Evolutionary conservation across 2,329 filamentous ascomycete species (phyloP), one percentile per base, ranked within the genome.

Genomic region (Colletotrichum viniferum): DNA sequence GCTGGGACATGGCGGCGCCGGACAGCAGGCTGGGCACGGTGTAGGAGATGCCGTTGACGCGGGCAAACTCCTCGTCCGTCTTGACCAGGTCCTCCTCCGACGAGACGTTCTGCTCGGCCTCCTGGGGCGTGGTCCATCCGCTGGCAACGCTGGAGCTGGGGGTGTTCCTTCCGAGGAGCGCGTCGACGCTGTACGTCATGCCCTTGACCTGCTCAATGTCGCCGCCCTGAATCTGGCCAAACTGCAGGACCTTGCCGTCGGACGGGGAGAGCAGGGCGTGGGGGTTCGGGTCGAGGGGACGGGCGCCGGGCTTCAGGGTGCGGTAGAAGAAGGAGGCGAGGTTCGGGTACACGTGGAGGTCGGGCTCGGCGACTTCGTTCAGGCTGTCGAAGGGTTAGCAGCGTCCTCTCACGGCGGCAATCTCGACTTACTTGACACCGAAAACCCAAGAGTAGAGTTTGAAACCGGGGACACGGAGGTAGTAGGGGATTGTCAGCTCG

Each of bases 171-270:
- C 97, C 97, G 3, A 99, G 90, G 3, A 99, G 90, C 9, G 97
- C 96, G 82, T 99, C 97, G 70, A 99, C 91, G 78, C 94, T 98
- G 85, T 99, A 99, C 1, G 97, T 99, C 90, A 99, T 97, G 76
- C 97, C 97, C 86, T 99, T 99, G 78, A 99, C 96, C 86, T 99
- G 97, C 84, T 99, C 97, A 58, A 99, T 97, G 81, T 98, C 95
- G 63, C 96, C 96, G 80, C 96, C 92, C 81, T 97, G 94, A 73
- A 99, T 98, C 79, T 92, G 93, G 13, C 97, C 97, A 79, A 96
- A 98, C 80, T 98, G 96, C 30, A 99, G 90, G 61, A 99, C 90
- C 77, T 94, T 94, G 62, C 97, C 97, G 83, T 99, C 97, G 7
- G 97, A 92, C 1, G 97, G 97, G 1, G 95, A 97, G 9, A 98